These are phyloP conservation scores for Echium plantagineum DNA, from an alignment of 257 asterid species.

Conservation along the genomic window DNA sequence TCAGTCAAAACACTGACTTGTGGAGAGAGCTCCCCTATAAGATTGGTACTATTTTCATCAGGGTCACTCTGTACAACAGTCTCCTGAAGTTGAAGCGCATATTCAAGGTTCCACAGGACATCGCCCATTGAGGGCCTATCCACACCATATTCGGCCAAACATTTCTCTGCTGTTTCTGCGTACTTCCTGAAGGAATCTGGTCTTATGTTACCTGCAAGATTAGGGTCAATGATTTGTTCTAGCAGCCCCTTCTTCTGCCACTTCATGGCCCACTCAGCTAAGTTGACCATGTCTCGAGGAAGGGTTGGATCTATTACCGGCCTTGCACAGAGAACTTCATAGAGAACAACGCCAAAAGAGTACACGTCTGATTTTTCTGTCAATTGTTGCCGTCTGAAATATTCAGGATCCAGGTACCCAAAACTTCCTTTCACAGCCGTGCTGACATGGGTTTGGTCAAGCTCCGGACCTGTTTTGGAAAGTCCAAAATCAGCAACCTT, in stretches of 20 bases:
- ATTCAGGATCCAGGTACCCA: slow-evolving; percentile 76
- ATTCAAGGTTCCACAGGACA: slow-evolving; percentile 72
- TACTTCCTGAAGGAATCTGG: slow-evolving; percentile 64
- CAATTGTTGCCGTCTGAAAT: slow-evolving; percentile 71
- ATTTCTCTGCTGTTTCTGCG: slow-evolving; percentile 76
- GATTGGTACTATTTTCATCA: slow-evolving; percentile 57
- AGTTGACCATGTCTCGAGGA: slow-evolving; percentile 70
- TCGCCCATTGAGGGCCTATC: slow-evolving; percentile 84
- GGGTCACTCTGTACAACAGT: slow-evolving; percentile 45
- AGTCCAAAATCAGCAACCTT: slow-evolving; percentile 85
- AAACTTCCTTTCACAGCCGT: slow-evolving; percentile 81
- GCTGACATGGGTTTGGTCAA: slow-evolving; percentile 82
- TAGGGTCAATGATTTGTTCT: slow-evolving; percentile 47
- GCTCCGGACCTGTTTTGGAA: slow-evolving; percentile 71
- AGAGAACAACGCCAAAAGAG: slow-evolving; percentile 66
- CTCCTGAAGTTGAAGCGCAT: slow-evolving; percentile 73
- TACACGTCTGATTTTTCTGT: slow-evolving; percentile 77
- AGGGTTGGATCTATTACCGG: slow-evolving; percentile 78
- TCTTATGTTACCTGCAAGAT: slow-evolving; percentile 42
- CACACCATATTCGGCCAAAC: slow-evolving; percentile 65
- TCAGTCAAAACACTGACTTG: slow-evolving; percentile 25
- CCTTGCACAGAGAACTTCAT: slow-evolving; percentile 69
- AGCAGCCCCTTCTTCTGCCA: slow-evolving; percentile 70
- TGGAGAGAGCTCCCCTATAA: slow-evolving; percentile 52
- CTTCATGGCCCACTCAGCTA: slow-evolving; percentile 82